A percentile compares a stretch with the other conserved stretches of the same genome.
phyloP scores from a whole-genome alignment of 148 eudicot genomes.

The Vaccinium vitisidaea region DNA sequence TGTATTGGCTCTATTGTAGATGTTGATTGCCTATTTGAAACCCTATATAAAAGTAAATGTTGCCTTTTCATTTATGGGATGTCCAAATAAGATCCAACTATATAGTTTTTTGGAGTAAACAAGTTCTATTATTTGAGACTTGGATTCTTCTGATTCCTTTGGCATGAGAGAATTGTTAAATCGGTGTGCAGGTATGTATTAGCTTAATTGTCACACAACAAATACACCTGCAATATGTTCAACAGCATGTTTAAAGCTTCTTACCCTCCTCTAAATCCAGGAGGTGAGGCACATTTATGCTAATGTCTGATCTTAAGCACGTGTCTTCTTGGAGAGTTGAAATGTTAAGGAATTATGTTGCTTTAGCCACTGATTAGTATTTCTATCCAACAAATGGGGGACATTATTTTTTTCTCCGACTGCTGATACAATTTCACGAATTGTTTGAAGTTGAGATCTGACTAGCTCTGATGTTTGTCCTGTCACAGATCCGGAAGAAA shows the following conservation, averaged over 20 bases:
- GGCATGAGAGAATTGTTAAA: background rate
- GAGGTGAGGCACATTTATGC: background rate
- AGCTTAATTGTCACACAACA: background rate
- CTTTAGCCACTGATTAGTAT: background rate
- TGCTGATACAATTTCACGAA: background rate
- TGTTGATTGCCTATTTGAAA: no score
- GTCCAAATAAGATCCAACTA: no score
- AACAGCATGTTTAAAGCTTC: background rate
- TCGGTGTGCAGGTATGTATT: background rate
- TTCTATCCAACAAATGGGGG: background rate
- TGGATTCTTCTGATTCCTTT: background rate
- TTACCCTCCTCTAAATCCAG: background rate
- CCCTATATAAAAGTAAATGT: background rate
- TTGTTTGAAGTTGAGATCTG: background rate
- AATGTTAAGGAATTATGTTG: background rate
- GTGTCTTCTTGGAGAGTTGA: background rate
- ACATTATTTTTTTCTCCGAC: background rate
- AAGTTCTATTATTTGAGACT: background rate
- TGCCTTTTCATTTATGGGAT: background rate
- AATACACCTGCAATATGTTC: background rate
- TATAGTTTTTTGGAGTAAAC: no score
- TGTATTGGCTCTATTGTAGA: no score
- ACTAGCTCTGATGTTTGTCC: background rate
- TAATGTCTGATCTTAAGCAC: background rate
- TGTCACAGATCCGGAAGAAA: constrained; percentile 40